Percentiles rank a stretch among this genome's conserved stretches.
These are phyloP conservation scores for Rheum nobile DNA, from an alignment of 148 eudicot genomes.

Conservation along the genomic window DNA sequence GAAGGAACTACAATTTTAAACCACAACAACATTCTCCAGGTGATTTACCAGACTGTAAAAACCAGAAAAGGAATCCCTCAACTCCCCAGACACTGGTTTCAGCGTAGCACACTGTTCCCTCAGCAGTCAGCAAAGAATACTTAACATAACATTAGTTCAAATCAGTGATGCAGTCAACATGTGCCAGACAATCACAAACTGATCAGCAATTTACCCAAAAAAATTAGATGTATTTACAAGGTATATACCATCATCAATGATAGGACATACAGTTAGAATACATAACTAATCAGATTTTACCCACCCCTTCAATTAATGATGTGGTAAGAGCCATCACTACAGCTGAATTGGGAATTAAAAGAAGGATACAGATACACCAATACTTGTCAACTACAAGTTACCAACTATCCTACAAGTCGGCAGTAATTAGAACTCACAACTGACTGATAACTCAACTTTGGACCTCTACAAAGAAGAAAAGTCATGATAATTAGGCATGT, in stretches of 20 bases:
- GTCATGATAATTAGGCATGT: neutral
- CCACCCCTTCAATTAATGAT: neutral
- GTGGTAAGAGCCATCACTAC: conserved; percentile 6
- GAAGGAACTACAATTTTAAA: neutral
- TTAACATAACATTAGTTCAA: neutral
- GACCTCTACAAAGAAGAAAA: conserved; percentile 8
- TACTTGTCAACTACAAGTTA: neutral
- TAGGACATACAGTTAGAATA: neutral
- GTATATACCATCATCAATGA: conserved; percentile 1
- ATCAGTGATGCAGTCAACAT: neutral
- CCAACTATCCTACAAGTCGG: conserved; percentile 9
- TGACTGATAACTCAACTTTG: conserved; percentile 4
- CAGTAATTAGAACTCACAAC: conserved; percentile 2
- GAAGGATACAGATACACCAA: neutral
- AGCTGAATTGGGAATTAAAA: neutral
- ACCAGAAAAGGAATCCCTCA: neutral
- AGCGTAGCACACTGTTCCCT: neutral
- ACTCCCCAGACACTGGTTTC: neutral
- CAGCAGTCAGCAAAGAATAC: neutral
- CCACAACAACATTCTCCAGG: neutral
- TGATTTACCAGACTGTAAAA: neutral
- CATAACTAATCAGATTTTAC: neutral
- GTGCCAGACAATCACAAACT: neutral
- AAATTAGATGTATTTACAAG: neutral
- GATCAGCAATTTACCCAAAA: neutral